A percentile compares a stretch with the other conserved stretches of the same genome.
phyloP scores from a whole-genome alignment of 2,329 filamentous ascomycete species.

The Xylaria sp. region DNA sequence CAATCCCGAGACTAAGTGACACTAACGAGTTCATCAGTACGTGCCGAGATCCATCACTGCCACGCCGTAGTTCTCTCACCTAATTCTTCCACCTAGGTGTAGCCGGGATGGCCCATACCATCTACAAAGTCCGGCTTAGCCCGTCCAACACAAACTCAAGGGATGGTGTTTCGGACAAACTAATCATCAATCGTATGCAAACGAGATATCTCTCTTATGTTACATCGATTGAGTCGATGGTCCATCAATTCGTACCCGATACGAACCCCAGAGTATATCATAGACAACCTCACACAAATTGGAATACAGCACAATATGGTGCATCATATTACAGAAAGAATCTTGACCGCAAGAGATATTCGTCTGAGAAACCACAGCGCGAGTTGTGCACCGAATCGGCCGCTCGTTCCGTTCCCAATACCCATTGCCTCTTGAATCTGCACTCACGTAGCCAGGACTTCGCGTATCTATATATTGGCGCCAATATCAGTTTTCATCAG shows the following conservation, averaged over 20 bases:
- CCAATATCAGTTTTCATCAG: neutral
- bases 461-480: neutral
- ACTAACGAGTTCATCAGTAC: neutral
- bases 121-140: neutral
- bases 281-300: slow-evolving; percentile 1
- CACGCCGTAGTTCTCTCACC: neutral
- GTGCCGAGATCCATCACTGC: neutral
- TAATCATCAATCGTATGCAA: neutral
- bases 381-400: neutral
- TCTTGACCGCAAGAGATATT: neutral
- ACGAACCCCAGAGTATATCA: neutral
- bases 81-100: neutral
- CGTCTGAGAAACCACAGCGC: slow-evolving; percentile 3
- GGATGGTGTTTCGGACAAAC: neutral
- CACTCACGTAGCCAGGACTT: too few species aligned
- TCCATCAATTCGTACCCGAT: neutral
- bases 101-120: neutral
- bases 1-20: neutral
- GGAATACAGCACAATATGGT: neutral
- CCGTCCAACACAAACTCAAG: slow-evolving; percentile 19
- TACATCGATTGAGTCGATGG: neutral
- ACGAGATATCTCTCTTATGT: neutral
- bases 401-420: neutral
- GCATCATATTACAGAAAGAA: neutral
- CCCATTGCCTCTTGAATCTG: neutral